Evolutionary conservation across 2,329 filamentous ascomycete genomes (phyloP), one percentile per base, ranked within the genome.

Genomic region (Tolypocladium guangdongense): DNA sequence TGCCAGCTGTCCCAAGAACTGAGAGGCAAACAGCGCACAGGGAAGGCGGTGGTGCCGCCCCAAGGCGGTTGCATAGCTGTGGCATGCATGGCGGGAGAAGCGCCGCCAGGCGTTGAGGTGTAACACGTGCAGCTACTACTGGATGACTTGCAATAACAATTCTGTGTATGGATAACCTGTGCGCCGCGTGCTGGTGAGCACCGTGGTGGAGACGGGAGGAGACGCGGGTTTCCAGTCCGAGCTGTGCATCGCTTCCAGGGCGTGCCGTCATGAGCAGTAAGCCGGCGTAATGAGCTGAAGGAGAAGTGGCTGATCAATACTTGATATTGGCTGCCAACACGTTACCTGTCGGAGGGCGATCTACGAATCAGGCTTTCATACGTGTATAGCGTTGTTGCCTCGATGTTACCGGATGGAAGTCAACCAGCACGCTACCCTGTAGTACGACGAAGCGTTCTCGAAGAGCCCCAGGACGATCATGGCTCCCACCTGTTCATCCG

Each of bases 21-120:
- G 27, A 24, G 14, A 47, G 10, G 41, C 20, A 18, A 16, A 35
- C 18, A 1, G 38, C 5, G 35, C 22, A 24, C 16, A 30, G n/a
- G 10, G 12, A 52, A 52, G 51, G 43, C 51, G 27, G 32, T 35
- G 11, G 33, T 18, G 47, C 7, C 6, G 22, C 48, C 22, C 22
- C 14, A 20, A 27, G 27, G 36, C 12, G 11, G 11, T 43, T 51
- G 49, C 49, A 39, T 43, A 33, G 14, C 7, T 7, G 27, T 43
- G 12, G 36, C 36, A 51, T 32, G 11, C 38, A 43, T 16, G 49
- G 37, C 35, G 37, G 37, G 16, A 8, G 36, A 24, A 35, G 24
- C n/a, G 49, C 49, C 49, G 36, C 49, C 49, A 41, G 49, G 49
- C 49, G 49, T 51, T 51, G 37, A 7, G 49, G 49, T 18, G 49